A percentile compares a stretch with the other conserved stretches of the same genome.
These are phyloP conservation scores for Chiua virens DNA, from an alignment of 768 basidiomycete genomes.

Conservation along the genomic window DNA sequence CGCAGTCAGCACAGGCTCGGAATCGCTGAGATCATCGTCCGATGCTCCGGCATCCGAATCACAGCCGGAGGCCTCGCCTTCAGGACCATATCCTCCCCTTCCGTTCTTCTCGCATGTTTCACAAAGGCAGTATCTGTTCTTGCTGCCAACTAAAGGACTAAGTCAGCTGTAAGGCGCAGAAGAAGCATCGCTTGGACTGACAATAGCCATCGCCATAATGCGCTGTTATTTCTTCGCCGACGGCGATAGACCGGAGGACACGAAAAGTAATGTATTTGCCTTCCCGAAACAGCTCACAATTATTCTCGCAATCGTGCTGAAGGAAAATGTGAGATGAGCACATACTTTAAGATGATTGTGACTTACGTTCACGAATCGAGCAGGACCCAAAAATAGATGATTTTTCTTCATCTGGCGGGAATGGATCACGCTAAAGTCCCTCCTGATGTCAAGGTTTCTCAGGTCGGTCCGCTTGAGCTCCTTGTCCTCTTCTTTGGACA, in stretches of 20 bases:
- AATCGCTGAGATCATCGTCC: constrained; percentile 34
- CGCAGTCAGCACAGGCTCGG: constrained; percentile 48
- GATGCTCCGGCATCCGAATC: constrained; percentile 45
- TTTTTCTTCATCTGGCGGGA: constrained; percentile 92
- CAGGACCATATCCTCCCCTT: constrained; percentile 67
- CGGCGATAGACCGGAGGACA: constrained; percentile 70
- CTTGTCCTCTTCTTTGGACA: constrained; percentile 82
- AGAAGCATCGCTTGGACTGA: constrained; percentile 43
- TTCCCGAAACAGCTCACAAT: constrained; percentile 86
- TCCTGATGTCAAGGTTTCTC: constrained; percentile 65
- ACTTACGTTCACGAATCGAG: constrained; percentile 89
- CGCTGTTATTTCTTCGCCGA: constrained; percentile 87
- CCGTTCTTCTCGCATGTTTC: constrained; percentile 82
- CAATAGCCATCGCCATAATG: constrained; percentile 92
- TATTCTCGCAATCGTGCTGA: constrained; percentile 89
- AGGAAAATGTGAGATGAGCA: constrained; percentile 1
- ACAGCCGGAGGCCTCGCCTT: constrained; percentile 49
- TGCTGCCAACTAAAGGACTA: constrained; percentile 54
- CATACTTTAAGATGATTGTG: neutral
- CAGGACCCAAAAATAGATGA: constrained; percentile 86
- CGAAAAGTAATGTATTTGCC: constrained; percentile 89
- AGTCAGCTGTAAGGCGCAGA: constrained; percentile 27
- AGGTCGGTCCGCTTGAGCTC: constrained; percentile 83
- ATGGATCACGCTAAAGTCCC: constrained; percentile 90
- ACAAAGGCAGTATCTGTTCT: constrained; percentile 77